Base-by-base conservation (phyloP, 352 stramenopile genomes). In the Phytophthora fragariae region DNA sequence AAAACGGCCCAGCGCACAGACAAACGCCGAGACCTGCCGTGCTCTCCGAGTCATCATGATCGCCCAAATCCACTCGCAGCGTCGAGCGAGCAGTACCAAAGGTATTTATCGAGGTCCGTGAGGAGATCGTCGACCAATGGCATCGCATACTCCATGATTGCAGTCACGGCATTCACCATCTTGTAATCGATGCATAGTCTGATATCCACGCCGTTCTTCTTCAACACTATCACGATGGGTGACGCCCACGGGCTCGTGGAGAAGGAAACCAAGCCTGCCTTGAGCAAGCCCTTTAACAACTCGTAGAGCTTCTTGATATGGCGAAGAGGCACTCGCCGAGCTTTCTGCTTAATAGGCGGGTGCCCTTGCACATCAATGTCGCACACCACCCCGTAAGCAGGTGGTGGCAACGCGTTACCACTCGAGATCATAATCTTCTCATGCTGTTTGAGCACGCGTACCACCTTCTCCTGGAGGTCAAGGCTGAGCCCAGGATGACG, bases 181-280 rank as follows among this genome's bases (percentile, higher is more conserved):
- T 55, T 55, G 47, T 55, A 55, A 12, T 55, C 47, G 6, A 33
- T 55, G 10, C 47, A 55, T 7, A 54, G 8, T 55, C 47, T 55
- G 21, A 33, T 55, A 29, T 55, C 19, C 1, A 55, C 47, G 7
- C 47, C 47, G 14, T 55, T 55, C 21, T 55, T 55, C 8, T 33
- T 55, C 47, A 55, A 29, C n/a, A 55, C 19, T 3, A 55, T 55
- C n/a, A 55, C 47, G 7, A 55, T 55, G 0, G 47, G 8, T 8
- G 47, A 55, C n/a, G 47, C 19, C 47, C 47, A 55, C 5, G 47
- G 19, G 19, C 47, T 55, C 8, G 29, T 29, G 0, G 47, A 55
- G 19, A 55, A 55, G 0, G 47, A n/a, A 8, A 55, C 29, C 19
- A 55, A n/a, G 6, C 19, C 47, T 0, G 47, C 47, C 47, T 27